Conservation (phyloP, 768 basidiomycete genomes). For the Coprinopsis marcescibilis region DNA sequence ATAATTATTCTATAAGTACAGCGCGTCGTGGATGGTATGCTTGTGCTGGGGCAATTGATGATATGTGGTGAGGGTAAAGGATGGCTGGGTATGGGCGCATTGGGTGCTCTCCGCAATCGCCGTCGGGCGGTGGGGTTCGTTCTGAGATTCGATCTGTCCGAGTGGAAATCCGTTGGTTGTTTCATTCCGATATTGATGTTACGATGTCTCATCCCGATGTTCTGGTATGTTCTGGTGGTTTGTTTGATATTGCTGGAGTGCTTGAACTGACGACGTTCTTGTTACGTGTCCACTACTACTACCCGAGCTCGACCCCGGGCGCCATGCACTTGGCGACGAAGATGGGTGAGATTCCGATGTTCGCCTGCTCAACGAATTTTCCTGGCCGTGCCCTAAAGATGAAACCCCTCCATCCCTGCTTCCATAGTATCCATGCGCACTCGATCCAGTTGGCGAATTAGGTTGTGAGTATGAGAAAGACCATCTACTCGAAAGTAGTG, state of each 20-base stretch:
- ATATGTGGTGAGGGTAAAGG: no score
- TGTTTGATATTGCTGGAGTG: conserved; percentile 7
- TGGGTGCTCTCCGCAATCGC: no score
- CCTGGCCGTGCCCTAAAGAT: conserved; percentile 8
- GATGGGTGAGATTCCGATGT: conserved; percentile 1
- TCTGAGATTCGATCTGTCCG: no score
- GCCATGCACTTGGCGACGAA: conserved; percentile 7
- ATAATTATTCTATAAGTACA: no score
- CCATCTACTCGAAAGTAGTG: conserved; percentile 33
- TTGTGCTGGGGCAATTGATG: no score
- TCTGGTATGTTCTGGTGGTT: conserved; percentile 2
- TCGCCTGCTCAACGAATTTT: conserved; percentile 2
- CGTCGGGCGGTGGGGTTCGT: no score
- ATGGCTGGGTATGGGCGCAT: no score
- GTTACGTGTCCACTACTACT: conserved; percentile 6
- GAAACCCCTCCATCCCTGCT: conserved; percentile 5
- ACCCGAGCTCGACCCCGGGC: conserved; percentile 4
- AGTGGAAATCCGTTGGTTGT: no score
- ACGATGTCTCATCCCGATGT: background rate
- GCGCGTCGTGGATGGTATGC: no score
- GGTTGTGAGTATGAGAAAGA: conserved; percentile 17
- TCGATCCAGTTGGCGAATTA: conserved; percentile 7
- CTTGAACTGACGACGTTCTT: conserved; percentile 8
- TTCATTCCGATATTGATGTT: conserved; percentile 8
- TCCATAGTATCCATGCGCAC: conserved; percentile 7